Base-by-base conservation (phyloP, 2,329 filamentous ascomycete species). In the Beauveria caledonica region DNA sequence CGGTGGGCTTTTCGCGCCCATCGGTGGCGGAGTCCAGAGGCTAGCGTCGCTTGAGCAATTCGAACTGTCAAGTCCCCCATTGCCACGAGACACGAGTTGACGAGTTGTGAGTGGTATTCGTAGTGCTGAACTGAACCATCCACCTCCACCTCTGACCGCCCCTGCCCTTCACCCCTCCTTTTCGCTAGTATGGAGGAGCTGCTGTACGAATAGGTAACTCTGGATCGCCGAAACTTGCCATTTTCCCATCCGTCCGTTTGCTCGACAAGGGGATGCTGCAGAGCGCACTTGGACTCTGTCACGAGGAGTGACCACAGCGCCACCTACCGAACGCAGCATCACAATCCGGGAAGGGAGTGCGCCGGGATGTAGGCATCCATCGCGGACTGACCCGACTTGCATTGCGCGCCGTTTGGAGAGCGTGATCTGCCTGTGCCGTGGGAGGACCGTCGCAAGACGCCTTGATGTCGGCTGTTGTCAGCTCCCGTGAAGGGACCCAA, bases 11-110 rank as follows among this genome's bases (percentile, higher is more conserved):
- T 53, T 25, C 39, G 52, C 39, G 17, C 23, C 39, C 39, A 54
- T 46, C 29, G 9, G 54, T 57, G 54, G 44, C 45, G 44, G 54
- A 49, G 54, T 36, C 44, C 40, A 25, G 33, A 39, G 55, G 54
- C 40, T 55, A 45, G 54, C 40, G 54, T 33, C 33, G 44, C 55
- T 49, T 49, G 55, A 58, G 45, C 45, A 49, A 58, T 49, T 49
- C 55, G 33, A 45, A 40, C 19, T 19, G 33, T 36, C 11, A 36
- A n/a, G 27, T 21, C 29, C 39, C 13, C 40, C 29, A 25, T 40
- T 57, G 29, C 25, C 19, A 44, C 51, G 39, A 54, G 51, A 54
- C 51, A 54, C 36, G 51, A 54, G 15, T 19, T n/a, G 11, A 36
- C 33, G 33, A 13, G 33, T 36, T 36, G 21, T 54, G 51, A 54